These are phyloP conservation scores for Podospora pseudoanserina DNA, from an alignment of 495 filamentous ascomycete species.

Conservation along the genomic window DNA sequence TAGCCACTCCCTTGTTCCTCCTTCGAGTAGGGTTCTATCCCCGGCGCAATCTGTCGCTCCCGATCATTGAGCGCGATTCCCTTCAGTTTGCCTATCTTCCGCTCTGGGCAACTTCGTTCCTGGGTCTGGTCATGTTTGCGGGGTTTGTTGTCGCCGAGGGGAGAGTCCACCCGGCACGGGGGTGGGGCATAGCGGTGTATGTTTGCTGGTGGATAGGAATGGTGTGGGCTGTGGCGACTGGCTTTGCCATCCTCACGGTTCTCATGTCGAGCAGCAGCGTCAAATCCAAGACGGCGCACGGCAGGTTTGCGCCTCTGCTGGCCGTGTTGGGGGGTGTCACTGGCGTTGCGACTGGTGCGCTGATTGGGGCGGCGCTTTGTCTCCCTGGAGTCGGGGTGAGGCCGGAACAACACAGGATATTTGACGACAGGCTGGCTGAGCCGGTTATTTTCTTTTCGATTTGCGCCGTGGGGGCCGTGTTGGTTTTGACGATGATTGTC, in stretches of 20 bases:
- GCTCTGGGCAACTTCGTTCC: conserved; percentile 9
- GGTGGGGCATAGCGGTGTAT: conserved; percentile 8
- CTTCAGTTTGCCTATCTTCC: conserved; percentile 6
- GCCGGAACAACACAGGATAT: neutral
- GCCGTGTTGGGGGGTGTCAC: conserved; percentile 6
- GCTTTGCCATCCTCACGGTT: conserved; percentile 9
- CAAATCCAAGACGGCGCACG: conserved; percentile 6
- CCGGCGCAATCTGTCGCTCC: neutral
- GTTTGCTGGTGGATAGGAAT: conserved; percentile 18
- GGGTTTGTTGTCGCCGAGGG: conserved; percentile 7
- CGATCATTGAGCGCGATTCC: conserved; percentile 6
- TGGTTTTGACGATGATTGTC: conserved; percentile 10
- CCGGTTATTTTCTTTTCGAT: conserved; percentile 15
- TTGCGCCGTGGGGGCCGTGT: conserved; percentile 4
- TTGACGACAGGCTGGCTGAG: conserved; percentile 1
- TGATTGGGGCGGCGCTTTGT: conserved; percentile 9
- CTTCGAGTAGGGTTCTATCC: conserved; percentile 8
- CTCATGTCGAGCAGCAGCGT: neutral
- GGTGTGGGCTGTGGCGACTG: conserved; percentile 5
- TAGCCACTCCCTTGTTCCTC: conserved; percentile 14
- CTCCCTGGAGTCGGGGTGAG: neutral
- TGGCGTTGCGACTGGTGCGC: conserved; percentile 6
- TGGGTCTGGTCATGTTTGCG: conserved; percentile 14
- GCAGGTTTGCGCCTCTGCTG: conserved; percentile 11
- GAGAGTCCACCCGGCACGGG: neutral